Base-by-base conservation (phyloP, 2,329 filamentous ascomycete species). In the Pseudonectria buxi region DNA sequence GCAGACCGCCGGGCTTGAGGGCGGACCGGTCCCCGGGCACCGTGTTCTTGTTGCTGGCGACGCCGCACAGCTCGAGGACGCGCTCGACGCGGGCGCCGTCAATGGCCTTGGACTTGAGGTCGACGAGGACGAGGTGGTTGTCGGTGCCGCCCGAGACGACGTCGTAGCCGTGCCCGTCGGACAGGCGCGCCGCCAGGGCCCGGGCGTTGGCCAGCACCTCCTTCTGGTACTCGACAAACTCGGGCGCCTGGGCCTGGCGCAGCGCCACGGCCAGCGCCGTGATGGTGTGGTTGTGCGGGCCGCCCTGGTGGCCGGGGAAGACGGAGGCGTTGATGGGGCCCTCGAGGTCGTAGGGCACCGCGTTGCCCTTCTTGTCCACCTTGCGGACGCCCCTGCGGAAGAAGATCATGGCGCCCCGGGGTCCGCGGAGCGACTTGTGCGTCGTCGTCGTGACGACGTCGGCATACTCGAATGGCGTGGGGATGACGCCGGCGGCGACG, bases 361-460 rank as follows among this genome's bases (percentile, higher is more conserved):
- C 78, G 55, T 90, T 79, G 59, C 83, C 81, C 59, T 87, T 88
- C 38, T 81, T 86, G 72, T 92, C 94, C 44, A 80, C 67, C 61
- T 77, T 81, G 51, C 89, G 75, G 28, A 94, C 84, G 45, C 90
- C 90, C 65, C 86, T 90, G 55, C 90, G 83, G 79, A 81, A 95
- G 76, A 96, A 96, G 63, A 96, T 96, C 82, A 96, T 87, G 56
- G 90, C 89, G 47, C 90, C 90, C 55, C 90, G 81, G 33, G 90
- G 90, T 28, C 90, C 90, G 58, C 90, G 84, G 41, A 96, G 78
- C 34, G 86, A 94, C 72, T 96, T 96, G 76, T 96, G 90, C 30
- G 86, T 95, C 16, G 90, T 96, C n/a, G 90, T 96, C 26, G 90
- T 95, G 41, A 96, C 90, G 37, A 96, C 82, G 59, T 95, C 90